Evolutionary conservation across 169 alveolate genomes (phyloP).

Genomic region (Plasmodium blacklocki): DNA sequence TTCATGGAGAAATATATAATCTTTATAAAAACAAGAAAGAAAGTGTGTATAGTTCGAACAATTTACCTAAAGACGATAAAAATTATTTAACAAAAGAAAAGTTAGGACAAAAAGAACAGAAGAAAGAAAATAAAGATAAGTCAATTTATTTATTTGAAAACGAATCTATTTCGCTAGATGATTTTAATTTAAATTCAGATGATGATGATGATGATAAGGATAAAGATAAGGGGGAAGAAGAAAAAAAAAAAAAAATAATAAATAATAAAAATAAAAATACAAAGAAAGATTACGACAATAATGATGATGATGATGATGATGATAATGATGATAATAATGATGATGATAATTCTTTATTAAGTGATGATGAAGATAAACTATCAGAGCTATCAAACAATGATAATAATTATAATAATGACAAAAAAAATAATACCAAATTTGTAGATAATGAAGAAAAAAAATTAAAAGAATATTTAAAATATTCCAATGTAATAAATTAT

Average conservation of each 20-base stretch:
- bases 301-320: not conserved
- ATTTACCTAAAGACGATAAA: not conserved
- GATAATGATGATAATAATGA: not conserved
- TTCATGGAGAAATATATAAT: conserved; percentile 30
- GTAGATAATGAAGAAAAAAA: conserved; percentile 17
- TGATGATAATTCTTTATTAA: not conserved
- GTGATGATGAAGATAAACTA: not conserved
- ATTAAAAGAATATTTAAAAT: conserved; percentile 15
- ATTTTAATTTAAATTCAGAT: conserved; percentile 70
- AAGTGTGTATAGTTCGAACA: not conserved
- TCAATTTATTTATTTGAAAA: conserved; percentile 40
- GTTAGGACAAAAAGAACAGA: not conserved
- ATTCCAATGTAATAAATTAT: conserved; percentile 30
- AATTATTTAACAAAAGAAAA: not conserved
- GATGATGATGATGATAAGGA: conserved; percentile 6
- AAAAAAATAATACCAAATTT: conserved; percentile 1
- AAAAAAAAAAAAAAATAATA: not conserved
- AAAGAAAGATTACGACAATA: not conserved
- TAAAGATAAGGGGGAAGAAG: not conserved
- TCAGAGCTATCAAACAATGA: not conserved
- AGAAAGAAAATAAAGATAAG: conserved; percentile 38
- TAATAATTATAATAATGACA: not conserved
- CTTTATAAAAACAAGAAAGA: not conserved
- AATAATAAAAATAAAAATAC: not conserved
- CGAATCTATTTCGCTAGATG: conserved; percentile 47